These are phyloP conservation scores for Fragaria vesca DNA, from an alignment of 306 rosid genomes.

Conservation along the genomic window DNA sequence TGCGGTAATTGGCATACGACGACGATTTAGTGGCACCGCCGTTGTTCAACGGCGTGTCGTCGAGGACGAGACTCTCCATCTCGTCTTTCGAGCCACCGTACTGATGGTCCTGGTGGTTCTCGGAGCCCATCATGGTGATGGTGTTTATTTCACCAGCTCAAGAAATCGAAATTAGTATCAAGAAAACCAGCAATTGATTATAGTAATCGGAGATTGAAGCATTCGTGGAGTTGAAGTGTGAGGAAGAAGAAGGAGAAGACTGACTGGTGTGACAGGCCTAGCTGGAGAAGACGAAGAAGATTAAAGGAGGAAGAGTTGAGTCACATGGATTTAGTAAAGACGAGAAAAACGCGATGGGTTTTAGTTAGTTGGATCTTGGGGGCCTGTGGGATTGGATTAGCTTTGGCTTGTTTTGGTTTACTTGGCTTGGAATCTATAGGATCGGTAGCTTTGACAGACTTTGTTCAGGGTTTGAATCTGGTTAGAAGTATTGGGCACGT, in stretches of 20 bases:
- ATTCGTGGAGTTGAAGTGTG: not conserved
- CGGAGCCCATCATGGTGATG: slow-evolving; percentile 79
- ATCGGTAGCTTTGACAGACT: not conserved
- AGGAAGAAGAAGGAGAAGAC: not conserved
- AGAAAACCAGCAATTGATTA: not conserved
- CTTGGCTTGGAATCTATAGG: not conserved
- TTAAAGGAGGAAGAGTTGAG: not conserved
- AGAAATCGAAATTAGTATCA: not conserved
- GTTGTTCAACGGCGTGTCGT: slow-evolving; percentile 40
- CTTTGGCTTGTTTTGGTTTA: not conserved
- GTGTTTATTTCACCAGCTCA: not conserved
- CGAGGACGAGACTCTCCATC: slow-evolving; percentile 58
- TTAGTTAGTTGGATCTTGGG: slow-evolving; percentile 1
- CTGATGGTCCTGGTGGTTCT: slow-evolving; percentile 55
- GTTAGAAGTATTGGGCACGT: not conserved
- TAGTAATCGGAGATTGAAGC: not conserved
- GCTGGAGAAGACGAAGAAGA: slow-evolving; percentile 38
- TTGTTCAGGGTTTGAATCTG: not conserved
- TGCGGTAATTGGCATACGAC: slow-evolving; percentile 65
- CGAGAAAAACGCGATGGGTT: slow-evolving; percentile 17
- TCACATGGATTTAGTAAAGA: slow-evolving; percentile 24
- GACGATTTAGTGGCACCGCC: slow-evolving; percentile 35
- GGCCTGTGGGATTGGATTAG: not conserved
- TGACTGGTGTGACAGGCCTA: slow-evolving; percentile 4
- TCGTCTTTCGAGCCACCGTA: slow-evolving; percentile 41